Evolutionary conservation across 1,139 yeast species (phyloP).

Genomic region (Pichia sp.): DNA sequence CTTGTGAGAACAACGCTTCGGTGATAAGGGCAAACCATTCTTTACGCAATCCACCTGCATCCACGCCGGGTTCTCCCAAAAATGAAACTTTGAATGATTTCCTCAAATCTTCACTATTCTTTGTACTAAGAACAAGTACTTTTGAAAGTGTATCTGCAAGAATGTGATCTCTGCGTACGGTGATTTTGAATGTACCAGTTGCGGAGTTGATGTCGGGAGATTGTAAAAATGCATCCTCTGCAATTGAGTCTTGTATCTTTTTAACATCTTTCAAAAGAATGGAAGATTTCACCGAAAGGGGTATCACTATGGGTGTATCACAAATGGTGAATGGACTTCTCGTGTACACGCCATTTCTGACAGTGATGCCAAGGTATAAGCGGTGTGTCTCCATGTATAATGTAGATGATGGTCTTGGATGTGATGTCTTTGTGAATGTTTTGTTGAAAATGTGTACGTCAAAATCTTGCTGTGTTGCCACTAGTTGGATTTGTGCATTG

Average conservation of each 20-base stretch:
- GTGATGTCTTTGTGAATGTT: conserved; percentile 7
- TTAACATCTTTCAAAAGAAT: conserved; percentile 80
- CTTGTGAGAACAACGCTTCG: conserved; percentile 59
- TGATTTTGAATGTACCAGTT: conserved; percentile 59
- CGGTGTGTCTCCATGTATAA: conserved; percentile 30
- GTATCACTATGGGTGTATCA: conserved; percentile 73
- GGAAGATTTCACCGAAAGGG: conserved; percentile 78
- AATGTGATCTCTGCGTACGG: conserved; percentile 59
- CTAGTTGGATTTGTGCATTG: too few species aligned
- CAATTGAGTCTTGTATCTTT: conserved; percentile 66
- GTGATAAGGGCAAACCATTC: conserved; percentile 86
- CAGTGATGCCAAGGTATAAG: conserved; percentile 29
- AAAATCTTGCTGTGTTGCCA: conserved; percentile 71
- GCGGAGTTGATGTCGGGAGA: too few species aligned
- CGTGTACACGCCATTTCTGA: conserved; percentile 17
- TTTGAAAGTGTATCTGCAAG: conserved; percentile 70
- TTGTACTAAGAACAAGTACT: too few species aligned
- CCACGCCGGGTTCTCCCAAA: conserved; percentile 83
- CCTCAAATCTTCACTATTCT: conserved; percentile 55
- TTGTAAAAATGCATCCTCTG: conserved; percentile 81
- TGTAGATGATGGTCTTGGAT: too few species aligned
- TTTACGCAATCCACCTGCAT: conserved; percentile 88
- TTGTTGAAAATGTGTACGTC: conserved; percentile 62
- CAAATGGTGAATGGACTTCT: conserved; percentile 51
- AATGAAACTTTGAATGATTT: conserved; percentile 76